Conservation (phyloP, 768 basidiomycete genomes). For the Podaxis sp. region DNA sequence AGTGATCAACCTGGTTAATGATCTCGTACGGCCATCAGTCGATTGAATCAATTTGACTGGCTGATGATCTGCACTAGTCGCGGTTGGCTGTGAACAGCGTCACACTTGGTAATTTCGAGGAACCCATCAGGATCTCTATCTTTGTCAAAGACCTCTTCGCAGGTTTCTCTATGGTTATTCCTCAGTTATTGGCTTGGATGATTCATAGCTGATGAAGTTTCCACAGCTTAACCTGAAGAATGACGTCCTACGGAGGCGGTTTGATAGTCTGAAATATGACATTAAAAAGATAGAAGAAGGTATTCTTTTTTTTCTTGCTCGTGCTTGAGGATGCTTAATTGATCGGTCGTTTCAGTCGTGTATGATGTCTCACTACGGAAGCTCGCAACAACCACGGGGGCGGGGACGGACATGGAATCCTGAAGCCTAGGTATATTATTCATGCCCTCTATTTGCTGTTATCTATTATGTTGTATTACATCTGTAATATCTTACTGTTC, state of each 20-base stretch:
- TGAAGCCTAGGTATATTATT: not conserved
- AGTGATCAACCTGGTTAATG: constrained; percentile 74
- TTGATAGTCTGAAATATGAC: constrained; percentile 83
- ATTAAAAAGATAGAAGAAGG: constrained; percentile 91
- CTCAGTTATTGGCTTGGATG: not conserved
- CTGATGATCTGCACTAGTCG: constrained; percentile 44
- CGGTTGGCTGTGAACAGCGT: constrained; percentile 79
- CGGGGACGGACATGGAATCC: not conserved
- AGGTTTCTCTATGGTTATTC: constrained; percentile 81
- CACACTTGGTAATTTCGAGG: constrained; percentile 78
- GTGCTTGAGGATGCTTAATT: constrained; percentile 5
- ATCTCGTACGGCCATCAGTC: constrained; percentile 50
- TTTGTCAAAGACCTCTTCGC: constrained; percentile 82
- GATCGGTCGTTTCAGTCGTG: constrained; percentile 50
- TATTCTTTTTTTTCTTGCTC: constrained; percentile 22
- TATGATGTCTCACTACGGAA: constrained; percentile 83
- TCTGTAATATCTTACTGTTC: not conserved
- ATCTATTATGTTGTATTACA: not conserved
- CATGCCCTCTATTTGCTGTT: not conserved
- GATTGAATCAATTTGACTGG: not conserved
- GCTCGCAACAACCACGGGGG: constrained; percentile 31
- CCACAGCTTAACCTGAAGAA: constrained; percentile 79
- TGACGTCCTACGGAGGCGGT: constrained; percentile 69
- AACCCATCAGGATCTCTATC: constrained; percentile 71
- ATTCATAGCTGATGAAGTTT: not conserved